These are phyloP conservation scores for Botrytis squamosa DNA, from an alignment of 2,329 filamentous ascomycete species.

Conservation along the genomic window DNA sequence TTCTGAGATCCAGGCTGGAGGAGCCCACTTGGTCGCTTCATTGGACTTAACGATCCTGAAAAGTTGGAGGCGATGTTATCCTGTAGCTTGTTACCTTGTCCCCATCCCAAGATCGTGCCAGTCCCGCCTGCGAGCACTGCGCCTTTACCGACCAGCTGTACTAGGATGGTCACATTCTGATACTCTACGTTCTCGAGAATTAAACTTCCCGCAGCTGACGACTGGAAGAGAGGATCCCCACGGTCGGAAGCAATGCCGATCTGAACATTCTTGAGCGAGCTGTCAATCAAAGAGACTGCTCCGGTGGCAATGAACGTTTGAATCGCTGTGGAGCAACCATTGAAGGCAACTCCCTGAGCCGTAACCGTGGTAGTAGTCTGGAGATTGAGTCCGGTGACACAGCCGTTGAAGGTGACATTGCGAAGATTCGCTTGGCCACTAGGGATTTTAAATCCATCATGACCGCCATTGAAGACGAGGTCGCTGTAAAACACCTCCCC, in stretches of 20 bases:
- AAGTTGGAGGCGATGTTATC: conserved; percentile 51
- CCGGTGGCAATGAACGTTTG: conserved; percentile 56
- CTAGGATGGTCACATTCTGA: neutral
- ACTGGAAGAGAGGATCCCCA: too few species aligned
- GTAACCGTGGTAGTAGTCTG: too few species aligned
- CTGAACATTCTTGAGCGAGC: conserved; percentile 50
- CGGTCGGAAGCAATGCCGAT: conserved; percentile 39
- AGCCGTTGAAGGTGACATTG: conserved; percentile 54
- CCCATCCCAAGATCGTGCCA: neutral
- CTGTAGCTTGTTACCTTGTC: neutral
- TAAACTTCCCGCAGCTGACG: neutral
- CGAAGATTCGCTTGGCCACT: conserved; percentile 65
- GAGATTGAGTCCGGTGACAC: conserved; percentile 52
- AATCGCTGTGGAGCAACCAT: conserved; percentile 44
- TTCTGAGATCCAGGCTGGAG: conserved; percentile 44
- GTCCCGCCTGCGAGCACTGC: neutral
- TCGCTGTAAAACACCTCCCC: conserved; percentile 61
- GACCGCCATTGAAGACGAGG: conserved; percentile 59
- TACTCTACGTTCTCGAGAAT: neutral
- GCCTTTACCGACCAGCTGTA: neutral
- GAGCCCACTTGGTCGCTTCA: conserved; percentile 45
- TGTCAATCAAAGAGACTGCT: conserved; percentile 54
- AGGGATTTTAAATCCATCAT: conserved; percentile 58
- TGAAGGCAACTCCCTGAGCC: conserved; percentile 28
- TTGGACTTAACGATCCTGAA: conserved; percentile 42